These are phyloP conservation scores for Stagonosporopsis rhizophila DNA, from an alignment of 2,329 filamentous ascomycete genomes.

Conservation along the genomic window DNA sequence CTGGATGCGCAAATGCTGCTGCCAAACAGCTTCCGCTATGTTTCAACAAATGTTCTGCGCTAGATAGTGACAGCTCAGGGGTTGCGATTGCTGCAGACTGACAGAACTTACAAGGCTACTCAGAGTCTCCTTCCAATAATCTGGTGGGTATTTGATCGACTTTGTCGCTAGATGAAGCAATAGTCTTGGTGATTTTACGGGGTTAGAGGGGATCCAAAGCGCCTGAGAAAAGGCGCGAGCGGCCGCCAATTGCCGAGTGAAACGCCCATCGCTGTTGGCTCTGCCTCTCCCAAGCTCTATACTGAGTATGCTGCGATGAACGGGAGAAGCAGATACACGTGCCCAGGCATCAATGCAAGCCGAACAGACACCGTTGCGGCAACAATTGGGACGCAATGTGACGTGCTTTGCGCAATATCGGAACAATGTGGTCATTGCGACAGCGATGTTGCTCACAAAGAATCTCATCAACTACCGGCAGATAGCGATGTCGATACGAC, in stretches of 20 bases:
- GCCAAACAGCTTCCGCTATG: background rate
- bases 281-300: background rate
- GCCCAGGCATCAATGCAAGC: background rate
- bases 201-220: conserved; percentile 3
- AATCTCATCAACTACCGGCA: no score
- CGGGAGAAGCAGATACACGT: background rate
- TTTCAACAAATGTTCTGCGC: background rate
- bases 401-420: no score
- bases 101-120: conserved; percentile 8
- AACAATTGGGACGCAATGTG: background rate
- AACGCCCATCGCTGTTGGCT: conserved; percentile 2
- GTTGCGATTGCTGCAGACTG: background rate
- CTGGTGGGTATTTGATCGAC: conserved; percentile 1
- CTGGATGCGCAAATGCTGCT: no score
- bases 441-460: no score
- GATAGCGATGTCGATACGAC: no score
- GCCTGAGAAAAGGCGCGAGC: background rate
- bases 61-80: conserved; percentile 1
- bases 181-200: conserved; percentile 9
- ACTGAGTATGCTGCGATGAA: background rate
- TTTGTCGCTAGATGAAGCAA: conserved; percentile 15
- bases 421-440: no score
- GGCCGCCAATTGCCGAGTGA: conserved; percentile 1
- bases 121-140: background rate
- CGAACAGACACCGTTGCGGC: background rate